Percentiles rank a stretch among this genome's conserved stretches.
phyloP scores from a whole-genome alignment of 2,329 filamentous ascomycete species.

The Aspergillus glaucus region DNA sequence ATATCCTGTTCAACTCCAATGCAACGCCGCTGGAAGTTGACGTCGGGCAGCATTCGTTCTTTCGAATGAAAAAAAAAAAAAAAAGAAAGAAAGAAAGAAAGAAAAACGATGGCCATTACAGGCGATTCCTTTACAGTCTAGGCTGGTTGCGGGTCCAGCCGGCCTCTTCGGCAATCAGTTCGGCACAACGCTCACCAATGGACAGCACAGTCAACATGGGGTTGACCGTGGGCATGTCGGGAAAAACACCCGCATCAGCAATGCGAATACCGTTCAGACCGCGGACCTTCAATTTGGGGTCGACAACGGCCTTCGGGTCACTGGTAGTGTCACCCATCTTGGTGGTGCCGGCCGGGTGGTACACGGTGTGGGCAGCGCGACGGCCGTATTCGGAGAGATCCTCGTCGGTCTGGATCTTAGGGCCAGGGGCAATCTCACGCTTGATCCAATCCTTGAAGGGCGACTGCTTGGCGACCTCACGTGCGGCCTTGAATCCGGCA shows the following conservation, averaged over 20 bases:
- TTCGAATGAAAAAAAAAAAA: background rate
- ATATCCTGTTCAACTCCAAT: background rate
- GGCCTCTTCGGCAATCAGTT: conserved; percentile 71
- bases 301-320: conserved; percentile 73
- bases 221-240: conserved; percentile 79
- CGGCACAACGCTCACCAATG: conserved; percentile 76
- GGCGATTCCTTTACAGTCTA: conserved; percentile 40
- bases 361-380: conserved; percentile 77
- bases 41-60: background rate
- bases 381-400: conserved; percentile 76
- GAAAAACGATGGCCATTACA: background rate
- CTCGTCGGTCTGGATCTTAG: conserved; percentile 67
- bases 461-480: conserved; percentile 65
- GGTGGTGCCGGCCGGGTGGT: conserved; percentile 82
- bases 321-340: conserved; percentile 73
- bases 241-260: conserved; percentile 82
- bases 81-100: background rate
- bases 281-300: conserved; percentile 63
- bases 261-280: conserved; percentile 70
- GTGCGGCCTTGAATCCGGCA: conserved; percentile 69
- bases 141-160: conserved; percentile 56
- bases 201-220: conserved; percentile 85
- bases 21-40: conserved; percentile 1
- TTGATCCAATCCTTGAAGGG: conserved; percentile 81
- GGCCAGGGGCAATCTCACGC: conserved; percentile 72